Percentiles rank a stretch among this genome's conserved stretches.
These are phyloP conservation scores for Vicia sativa DNA, from an alignment of 306 rosid genomes.

Conservation along the genomic window DNA sequence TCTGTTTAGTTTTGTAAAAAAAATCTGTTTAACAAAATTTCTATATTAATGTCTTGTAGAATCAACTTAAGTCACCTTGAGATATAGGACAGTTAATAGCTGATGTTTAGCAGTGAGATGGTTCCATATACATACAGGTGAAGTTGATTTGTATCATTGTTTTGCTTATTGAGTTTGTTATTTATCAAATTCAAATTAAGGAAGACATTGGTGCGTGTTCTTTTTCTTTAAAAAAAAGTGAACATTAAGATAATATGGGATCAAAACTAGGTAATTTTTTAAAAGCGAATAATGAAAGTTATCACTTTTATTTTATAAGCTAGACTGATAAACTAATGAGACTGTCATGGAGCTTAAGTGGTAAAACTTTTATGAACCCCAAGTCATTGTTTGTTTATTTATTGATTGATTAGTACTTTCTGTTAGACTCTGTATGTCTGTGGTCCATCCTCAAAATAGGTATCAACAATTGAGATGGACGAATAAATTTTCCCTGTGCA, in stretches of 20 bases:
- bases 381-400: slow-evolving; percentile 18
- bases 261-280: slow-evolving; percentile 4
- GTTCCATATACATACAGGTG: too few relatives aligned
- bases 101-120: too few relatives aligned
- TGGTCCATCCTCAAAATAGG: slow-evolving; percentile 34
- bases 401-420: slow-evolving; percentile 30
- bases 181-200: not conserved
- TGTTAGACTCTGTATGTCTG: slow-evolving; percentile 13
- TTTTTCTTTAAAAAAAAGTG: not conserved
- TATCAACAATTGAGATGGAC: slow-evolving; percentile 21
- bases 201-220: not conserved
- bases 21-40: too few relatives aligned
- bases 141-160: too few relatives aligned
- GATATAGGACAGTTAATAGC: too few relatives aligned
- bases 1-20: too few relatives aligned
- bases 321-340: not conserved
- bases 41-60: too few relatives aligned
- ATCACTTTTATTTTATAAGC: not conserved
- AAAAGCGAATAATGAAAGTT: not conserved
- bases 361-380: not conserved
- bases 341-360: slow-evolving; percentile 13
- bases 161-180: too few relatives aligned
- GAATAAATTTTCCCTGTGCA: slow-evolving; percentile 14
- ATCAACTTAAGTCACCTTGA: too few relatives aligned
- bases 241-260: not conserved